phyloP scores from a whole-genome alignment of 257 asterid species.

The Buddleja alternifolia region DNA sequence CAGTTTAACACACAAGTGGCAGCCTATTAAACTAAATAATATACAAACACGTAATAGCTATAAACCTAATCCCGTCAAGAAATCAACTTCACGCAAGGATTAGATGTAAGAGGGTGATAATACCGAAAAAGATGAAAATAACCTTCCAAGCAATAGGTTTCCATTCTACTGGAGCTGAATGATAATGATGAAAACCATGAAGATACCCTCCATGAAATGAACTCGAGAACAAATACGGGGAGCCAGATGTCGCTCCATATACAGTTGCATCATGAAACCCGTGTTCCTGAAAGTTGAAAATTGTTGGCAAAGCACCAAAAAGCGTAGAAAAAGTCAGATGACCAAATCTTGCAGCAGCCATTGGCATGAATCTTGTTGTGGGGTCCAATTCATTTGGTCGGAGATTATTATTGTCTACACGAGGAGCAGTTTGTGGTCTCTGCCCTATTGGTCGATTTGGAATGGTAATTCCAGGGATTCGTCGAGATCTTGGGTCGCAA shows the following conservation, averaged over 20 bases:
- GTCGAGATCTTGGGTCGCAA: constrained; percentile 41
- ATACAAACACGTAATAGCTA: too few relatives aligned
- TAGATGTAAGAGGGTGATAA: too few relatives aligned
- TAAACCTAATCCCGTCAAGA: too few relatives aligned
- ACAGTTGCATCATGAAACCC: constrained; percentile 58
- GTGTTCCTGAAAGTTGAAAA: constrained; percentile 44
- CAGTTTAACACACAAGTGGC: too few relatives aligned
- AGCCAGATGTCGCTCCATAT: constrained; percentile 53
- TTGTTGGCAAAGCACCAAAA: constrained; percentile 46
- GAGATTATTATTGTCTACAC: constrained; percentile 38
- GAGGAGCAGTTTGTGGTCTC: constrained; percentile 53
- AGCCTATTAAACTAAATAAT: too few relatives aligned
- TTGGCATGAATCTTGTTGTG: constrained; percentile 36
- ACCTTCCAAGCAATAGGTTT: too few relatives aligned
- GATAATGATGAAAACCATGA: constrained; percentile 49
- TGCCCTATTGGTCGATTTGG: constrained; percentile 57
- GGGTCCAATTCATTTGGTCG: constrained; percentile 51
- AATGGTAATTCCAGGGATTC: constrained; percentile 36
- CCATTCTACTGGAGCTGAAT: neutral
- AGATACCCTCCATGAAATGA: constrained; percentile 56
- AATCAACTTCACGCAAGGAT: too few relatives aligned
- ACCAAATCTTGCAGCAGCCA: constrained; percentile 54
- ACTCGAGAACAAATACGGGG: constrained; percentile 49
- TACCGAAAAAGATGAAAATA: too few relatives aligned
- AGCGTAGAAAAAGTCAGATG: constrained; percentile 45